phyloP scores from a whole-genome alignment of 805 yeast species.

The Sugiyamaella boreocaroliniensis region DNA sequence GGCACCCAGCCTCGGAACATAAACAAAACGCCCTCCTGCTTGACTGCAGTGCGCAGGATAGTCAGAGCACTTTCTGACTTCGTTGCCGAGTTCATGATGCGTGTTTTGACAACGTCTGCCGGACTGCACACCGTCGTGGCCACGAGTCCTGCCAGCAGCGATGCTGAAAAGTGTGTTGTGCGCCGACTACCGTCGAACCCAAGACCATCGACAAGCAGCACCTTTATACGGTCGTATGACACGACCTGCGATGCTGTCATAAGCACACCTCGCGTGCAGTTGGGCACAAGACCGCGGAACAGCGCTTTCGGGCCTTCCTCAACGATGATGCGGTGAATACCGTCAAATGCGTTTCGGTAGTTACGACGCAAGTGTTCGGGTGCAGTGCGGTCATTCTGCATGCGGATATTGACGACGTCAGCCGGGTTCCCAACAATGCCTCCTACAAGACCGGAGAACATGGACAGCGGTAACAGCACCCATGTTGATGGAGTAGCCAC shows the following conservation, averaged over 20 bases:
- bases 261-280: constrained; percentile 69
- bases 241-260: constrained; percentile 93
- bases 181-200: constrained; percentile 53
- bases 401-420: constrained; percentile 79
- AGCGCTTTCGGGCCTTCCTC: constrained; percentile 57
- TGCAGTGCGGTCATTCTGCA: constrained; percentile 80
- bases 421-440: constrained; percentile 85
- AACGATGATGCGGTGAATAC: constrained; percentile 49
- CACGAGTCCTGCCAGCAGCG: constrained; percentile 74
- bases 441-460: constrained; percentile 80
- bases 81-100: constrained; percentile 63
- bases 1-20: constrained; percentile 92
- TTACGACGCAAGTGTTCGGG: constrained; percentile 61
- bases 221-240: constrained; percentile 72
- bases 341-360: constrained; percentile 74
- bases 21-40: constrained; percentile 66
- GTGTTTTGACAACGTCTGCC: constrained; percentile 82
- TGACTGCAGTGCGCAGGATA: constrained; percentile 50
- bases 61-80: constrained; percentile 38
- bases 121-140: constrained; percentile 93
- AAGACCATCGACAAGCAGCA: constrained; percentile 44
- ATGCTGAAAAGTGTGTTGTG: constrained; percentile 71
- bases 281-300: constrained; percentile 72
- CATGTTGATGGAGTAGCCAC: constrained; percentile 47
- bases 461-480: constrained; percentile 65